These are phyloP conservation scores for Diaporthe sp. DNA, from an alignment of 2,329 filamentous ascomycete species.

Conservation along the genomic window DNA sequence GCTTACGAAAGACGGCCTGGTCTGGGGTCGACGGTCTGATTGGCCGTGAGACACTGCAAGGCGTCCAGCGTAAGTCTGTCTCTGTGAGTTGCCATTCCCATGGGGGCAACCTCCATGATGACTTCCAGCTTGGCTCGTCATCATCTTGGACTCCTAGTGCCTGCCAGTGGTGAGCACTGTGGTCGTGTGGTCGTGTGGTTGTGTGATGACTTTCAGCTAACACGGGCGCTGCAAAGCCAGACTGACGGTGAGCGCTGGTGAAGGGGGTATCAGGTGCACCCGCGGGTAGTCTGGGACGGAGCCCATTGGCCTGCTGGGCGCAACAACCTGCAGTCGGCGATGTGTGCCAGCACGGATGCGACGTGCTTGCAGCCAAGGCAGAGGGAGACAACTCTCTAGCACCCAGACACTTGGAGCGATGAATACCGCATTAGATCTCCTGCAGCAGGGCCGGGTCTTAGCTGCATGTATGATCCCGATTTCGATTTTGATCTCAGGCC, in stretches of 20 bases:
- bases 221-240: conserved; percentile 12
- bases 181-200: not conserved
- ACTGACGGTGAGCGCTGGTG: conserved; percentile 16
- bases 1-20: conserved; percentile 23
- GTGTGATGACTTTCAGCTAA: conserved; percentile 13
- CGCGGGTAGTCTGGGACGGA: conserved; percentile 20
- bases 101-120: conserved; percentile 16
- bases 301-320: conserved; percentile 33
- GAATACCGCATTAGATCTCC: conserved; percentile 24
- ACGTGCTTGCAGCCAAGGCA: conserved; percentile 24
- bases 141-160: not conserved
- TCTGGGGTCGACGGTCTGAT: conserved; percentile 15
- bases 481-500: conserved; percentile 13
- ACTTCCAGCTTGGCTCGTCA: not conserved
- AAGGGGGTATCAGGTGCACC: conserved; percentile 35
- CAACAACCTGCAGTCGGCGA: conserved; percentile 27
- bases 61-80: not conserved
- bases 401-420: not conserved
- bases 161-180: conserved; percentile 9
- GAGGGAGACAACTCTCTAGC: conserved; percentile 2
- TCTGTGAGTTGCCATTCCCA: conserved; percentile 13
- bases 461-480: conserved; percentile 14
- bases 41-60: conserved; percentile 15
- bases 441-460: conserved; percentile 25
- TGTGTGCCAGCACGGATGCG: conserved; percentile 26